These are phyloP conservation scores for Solanum sejunctum DNA, from an alignment of 257 asterid genomes.

Conservation along the genomic window DNA sequence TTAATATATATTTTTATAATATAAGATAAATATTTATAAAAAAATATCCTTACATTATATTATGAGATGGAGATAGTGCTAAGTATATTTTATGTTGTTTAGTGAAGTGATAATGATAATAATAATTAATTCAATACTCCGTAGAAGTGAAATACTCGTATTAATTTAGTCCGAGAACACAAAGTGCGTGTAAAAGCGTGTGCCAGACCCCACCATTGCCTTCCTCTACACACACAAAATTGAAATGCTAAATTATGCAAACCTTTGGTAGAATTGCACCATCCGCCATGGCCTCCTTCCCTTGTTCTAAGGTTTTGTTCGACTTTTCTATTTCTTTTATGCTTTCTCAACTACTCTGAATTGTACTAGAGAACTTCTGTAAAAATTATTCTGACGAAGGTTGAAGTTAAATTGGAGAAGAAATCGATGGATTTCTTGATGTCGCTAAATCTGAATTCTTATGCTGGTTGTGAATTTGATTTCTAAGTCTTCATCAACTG, in stretches of 20 bases:
- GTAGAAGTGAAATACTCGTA: no score
- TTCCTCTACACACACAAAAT: background rate
- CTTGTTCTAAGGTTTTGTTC: slow-evolving; percentile 9
- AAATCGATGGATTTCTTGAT: background rate
- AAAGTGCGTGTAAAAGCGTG: background rate
- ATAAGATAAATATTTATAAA: no score
- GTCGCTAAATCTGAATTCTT: background rate
- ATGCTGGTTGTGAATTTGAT: background rate
- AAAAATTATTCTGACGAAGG: background rate
- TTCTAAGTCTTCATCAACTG: background rate
- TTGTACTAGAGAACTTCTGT: background rate
- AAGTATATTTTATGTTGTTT: no score
- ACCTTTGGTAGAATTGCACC: background rate
- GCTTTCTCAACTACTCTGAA: background rate
- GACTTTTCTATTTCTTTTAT: background rate
- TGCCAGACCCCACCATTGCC: background rate
- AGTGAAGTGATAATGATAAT: no score
- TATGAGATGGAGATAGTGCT: no score
- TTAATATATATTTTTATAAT: no score
- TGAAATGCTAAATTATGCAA: slow-evolving; percentile 4
- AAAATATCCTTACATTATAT: no score
- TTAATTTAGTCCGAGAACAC: background rate
- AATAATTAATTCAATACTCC: no score
- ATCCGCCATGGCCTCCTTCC: slow-evolving; percentile 13
- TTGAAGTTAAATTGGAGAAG: background rate